These are phyloP conservation scores for Heterobasidion parviporum DNA, from an alignment of 1,284 basidiomycete species.

Conservation along the genomic window DNA sequence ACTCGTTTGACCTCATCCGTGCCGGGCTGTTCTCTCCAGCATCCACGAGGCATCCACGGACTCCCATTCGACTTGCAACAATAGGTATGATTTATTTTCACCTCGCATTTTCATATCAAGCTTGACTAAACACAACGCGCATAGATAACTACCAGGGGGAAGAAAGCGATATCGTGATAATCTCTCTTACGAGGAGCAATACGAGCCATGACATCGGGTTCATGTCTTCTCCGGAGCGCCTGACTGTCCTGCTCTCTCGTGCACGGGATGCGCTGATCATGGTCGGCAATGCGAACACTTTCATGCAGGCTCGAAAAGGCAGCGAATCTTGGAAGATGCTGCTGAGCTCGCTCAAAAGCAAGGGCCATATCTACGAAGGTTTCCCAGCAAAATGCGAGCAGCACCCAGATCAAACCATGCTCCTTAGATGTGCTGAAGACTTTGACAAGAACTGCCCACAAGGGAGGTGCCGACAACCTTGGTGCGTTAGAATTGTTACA, in stretches of 20 bases:
- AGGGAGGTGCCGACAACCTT: slow-evolving; percentile 51
- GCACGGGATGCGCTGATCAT: slow-evolving; percentile 54
- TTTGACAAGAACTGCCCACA: slow-evolving; percentile 49
- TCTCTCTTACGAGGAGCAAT: slow-evolving; percentile 55
- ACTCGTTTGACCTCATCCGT: slow-evolving; percentile 44
- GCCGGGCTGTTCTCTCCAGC: slow-evolving; percentile 40
- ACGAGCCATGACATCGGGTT: slow-evolving; percentile 48
- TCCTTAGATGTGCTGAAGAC: slow-evolving; percentile 31
- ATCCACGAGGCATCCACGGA: slow-evolving; percentile 28
- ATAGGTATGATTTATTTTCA: slow-evolving; percentile 35
- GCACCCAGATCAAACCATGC: slow-evolving; percentile 33
- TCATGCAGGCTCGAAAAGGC: slow-evolving; percentile 43
- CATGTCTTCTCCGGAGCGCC: slow-evolving; percentile 54
- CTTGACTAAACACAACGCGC: neutral
- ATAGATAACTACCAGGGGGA: slow-evolving; percentile 64
- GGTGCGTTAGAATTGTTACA: slow-evolving; percentile 31
- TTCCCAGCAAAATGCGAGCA: slow-evolving; percentile 48
- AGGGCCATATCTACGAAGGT: slow-evolving; percentile 45
- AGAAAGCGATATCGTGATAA: slow-evolving; percentile 57
- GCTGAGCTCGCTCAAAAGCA: slow-evolving; percentile 31
- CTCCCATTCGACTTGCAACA: slow-evolving; percentile 45
- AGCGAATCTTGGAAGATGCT: slow-evolving; percentile 40
- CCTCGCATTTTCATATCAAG: neutral
- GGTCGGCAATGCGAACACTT: slow-evolving; percentile 55
- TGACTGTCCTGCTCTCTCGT: slow-evolving; percentile 62